Evolutionary conservation across 2,329 filamentous ascomycete species (phyloP).

Genomic region (Helotiales sp.): DNA sequence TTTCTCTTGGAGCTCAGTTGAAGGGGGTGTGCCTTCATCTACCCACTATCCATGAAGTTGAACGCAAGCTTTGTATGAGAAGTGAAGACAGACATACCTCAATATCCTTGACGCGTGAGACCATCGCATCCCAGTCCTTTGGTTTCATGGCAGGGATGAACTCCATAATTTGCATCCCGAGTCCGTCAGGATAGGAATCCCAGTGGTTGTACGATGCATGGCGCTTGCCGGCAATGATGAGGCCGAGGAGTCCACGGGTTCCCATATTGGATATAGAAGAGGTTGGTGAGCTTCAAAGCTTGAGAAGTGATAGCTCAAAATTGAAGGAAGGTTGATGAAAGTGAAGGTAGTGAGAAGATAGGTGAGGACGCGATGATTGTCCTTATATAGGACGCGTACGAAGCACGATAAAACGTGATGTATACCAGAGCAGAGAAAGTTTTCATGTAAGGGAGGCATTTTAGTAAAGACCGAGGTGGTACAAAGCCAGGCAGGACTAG

Average conservation of each 20-base stretch:
- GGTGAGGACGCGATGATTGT: not conserved
- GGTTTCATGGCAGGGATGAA: conserved; percentile 6
- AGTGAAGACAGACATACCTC: not conserved
- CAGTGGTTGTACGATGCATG: conserved; percentile 8
- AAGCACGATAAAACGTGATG: not conserved
- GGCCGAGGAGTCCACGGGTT: conserved; percentile 9
- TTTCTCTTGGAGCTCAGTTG: not conserved
- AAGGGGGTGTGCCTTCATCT: not conserved
- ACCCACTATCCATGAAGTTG: too few species aligned
- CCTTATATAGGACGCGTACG: not conserved
- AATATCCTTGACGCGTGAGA: conserved; percentile 1
- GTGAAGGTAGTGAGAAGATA: not conserved
- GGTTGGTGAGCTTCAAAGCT: not conserved
- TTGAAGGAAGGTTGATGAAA: not conserved
- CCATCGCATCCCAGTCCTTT: conserved; percentile 6
- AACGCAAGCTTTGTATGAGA: too few species aligned
- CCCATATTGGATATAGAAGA: not conserved
- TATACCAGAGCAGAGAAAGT: not conserved
- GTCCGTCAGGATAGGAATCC: conserved; percentile 10
- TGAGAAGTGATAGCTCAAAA: not conserved
- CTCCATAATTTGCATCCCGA: conserved; percentile 10
- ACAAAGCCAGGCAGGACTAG: not conserved
- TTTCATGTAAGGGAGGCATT: not conserved
- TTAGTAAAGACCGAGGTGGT: not conserved
- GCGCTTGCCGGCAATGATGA: conserved; percentile 9